A percentile compares a stretch with the other conserved stretches of the same genome.
Evolutionary conservation across 208 protist genomes (phyloP).

Genomic region (Trypanosomatidae sp.): DNA sequence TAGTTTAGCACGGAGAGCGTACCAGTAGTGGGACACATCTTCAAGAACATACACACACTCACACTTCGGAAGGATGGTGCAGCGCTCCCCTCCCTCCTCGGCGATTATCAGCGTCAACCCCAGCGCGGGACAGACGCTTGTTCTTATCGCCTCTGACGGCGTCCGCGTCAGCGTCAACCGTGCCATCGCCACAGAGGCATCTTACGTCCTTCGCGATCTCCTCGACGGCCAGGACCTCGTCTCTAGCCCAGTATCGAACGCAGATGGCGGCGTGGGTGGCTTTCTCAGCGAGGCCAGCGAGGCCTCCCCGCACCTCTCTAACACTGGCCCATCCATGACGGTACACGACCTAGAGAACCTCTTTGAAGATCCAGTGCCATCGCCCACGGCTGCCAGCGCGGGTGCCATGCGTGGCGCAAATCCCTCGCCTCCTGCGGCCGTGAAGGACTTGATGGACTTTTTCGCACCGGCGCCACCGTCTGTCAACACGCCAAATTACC

Average conservation of each 20-base stretch:
- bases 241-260: background rate
- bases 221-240: conserved; percentile 57
- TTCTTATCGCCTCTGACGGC: conserved; percentile 75
- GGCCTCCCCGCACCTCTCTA: background rate
- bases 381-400: background rate
- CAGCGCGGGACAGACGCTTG: conserved; percentile 34
- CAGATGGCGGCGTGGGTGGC: conserved; percentile 1
- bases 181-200: conserved; percentile 73
- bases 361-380: conserved; percentile 1
- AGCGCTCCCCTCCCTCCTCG: conserved; percentile 3
- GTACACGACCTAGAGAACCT: conserved; percentile 19
- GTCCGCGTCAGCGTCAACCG: conserved; percentile 52
- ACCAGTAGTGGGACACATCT: too few species aligned
- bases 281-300: background rate
- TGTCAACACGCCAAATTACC: too few species aligned
- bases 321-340: background rate
- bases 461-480: too few species aligned
- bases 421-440: background rate
- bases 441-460: conserved; percentile 31
- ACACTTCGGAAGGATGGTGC: background rate
- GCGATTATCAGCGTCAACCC: background rate
- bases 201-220: conserved; percentile 71
- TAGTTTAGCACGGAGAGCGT: too few species aligned
- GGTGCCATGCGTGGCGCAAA: too few species aligned
- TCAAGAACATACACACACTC: background rate